phyloP scores from a whole-genome alignment of 306 rosid species.

The Gastrolobium bilobum region DNA sequence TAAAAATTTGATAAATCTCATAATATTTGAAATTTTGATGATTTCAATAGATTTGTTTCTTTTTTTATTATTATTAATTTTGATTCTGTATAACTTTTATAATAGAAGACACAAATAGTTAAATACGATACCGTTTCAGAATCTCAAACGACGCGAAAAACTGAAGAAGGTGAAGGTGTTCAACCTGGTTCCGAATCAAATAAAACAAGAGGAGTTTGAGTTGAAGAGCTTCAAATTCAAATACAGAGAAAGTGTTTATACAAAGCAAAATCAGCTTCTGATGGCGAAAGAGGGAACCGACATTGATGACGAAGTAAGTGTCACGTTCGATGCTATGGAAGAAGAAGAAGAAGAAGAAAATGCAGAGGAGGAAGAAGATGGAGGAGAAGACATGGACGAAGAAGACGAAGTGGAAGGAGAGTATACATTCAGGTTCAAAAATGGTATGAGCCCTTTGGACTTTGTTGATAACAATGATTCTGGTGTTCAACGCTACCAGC shows the following conservation, averaged over 20 bases:
- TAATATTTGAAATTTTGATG: too few relatives aligned
- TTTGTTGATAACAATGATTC: conserved; percentile 63
- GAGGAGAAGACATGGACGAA: conserved; percentile 53
- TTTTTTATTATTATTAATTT: too few relatives aligned
- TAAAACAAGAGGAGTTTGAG: neutral
- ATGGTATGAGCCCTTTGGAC: conserved; percentile 73
- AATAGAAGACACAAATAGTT: too few relatives aligned
- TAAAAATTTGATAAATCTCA: too few relatives aligned
- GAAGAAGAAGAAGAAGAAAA: conserved; percentile 12
- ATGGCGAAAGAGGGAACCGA: conserved; percentile 35
- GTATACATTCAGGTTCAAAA: conserved; percentile 68
- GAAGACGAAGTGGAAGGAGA: conserved; percentile 63
- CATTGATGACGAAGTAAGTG: neutral
- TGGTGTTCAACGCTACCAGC: conserved; percentile 63
- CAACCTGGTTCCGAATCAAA: neutral
- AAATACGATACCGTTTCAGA: too few relatives aligned
- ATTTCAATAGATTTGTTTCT: too few relatives aligned
- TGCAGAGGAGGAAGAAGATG: conserved; percentile 38
- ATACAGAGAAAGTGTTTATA: neutral
- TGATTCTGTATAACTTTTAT: too few relatives aligned
- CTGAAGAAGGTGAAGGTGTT: too few relatives aligned
- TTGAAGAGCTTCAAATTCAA: neutral
- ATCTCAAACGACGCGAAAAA: too few relatives aligned
- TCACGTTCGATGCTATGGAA: neutral
- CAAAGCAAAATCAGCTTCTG: neutral